Conservation (phyloP, 768 basidiomycete species). For the Gloeopeniophorella convolvens region DNA sequence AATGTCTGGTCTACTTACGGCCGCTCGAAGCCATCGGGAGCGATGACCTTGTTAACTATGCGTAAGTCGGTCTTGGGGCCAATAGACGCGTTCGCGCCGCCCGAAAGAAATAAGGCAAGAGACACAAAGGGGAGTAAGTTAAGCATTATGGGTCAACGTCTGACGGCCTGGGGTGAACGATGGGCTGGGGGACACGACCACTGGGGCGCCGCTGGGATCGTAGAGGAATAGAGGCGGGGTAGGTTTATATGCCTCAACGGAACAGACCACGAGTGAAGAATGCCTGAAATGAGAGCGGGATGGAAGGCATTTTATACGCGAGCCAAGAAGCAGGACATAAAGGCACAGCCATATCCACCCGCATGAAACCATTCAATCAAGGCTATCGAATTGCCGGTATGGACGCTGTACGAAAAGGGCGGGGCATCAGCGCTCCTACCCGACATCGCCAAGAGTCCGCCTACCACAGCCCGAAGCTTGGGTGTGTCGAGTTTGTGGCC, state of each 20-base stretch:
- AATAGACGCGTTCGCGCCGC: background rate
- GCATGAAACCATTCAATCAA: too few species aligned
- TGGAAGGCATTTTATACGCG: too few species aligned
- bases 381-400: too few species aligned
- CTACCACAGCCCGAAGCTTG: too few species aligned
- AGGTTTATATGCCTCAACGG: background rate
- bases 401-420: too few species aligned
- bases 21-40: slow-evolving; percentile 3
- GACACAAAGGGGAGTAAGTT: background rate
- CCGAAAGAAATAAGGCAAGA: background rate
- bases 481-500: too few species aligned
- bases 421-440: too few species aligned
- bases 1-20: background rate
- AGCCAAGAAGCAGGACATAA: too few species aligned
- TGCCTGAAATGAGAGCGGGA: too few species aligned
- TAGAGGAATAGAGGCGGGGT: background rate
- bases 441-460: too few species aligned
- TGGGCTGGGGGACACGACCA: background rate
- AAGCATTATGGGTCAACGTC: background rate
- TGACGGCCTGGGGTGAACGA: background rate
- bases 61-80: background rate
- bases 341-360: too few species aligned
- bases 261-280: too few species aligned
- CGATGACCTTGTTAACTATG: slow-evolving; percentile 2
- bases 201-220: background rate